Evolutionary conservation across 495 filamentous ascomycete genomes (phyloP), one percentile per base, ranked within the genome.

Genomic region (Talaromyces proteolyticus): DNA sequence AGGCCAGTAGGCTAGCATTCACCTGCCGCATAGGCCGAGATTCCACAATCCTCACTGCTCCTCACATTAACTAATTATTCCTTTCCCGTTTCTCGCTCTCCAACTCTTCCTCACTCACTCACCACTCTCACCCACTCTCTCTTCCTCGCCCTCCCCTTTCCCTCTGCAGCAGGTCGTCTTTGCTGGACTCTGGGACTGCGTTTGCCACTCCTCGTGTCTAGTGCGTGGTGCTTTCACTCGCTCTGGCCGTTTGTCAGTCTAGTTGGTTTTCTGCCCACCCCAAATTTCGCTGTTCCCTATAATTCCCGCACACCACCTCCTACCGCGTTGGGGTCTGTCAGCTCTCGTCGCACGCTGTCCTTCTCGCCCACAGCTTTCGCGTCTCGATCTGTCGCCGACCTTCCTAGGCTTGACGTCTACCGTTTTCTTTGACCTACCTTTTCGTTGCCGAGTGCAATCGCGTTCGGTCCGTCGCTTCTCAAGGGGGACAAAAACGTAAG

Each of bases 41-140:
- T 52, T 58, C 56, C 56, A 55, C 56, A 58, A 49, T 55, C 53
- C 54, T 19, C 17, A 42, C 5, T 8, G 38, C 52, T 48, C 22
- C 34, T 24, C 51, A 57, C 51, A 47, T 58, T 52, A 44, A 52
- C 49, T 52, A 55, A 54, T 55, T 52, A 23, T 55, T 47, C 51
- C 53, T 50, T 24, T 50, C 50, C 52, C 37, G 44, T 40, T 42
- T 24, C 51, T 50, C 47, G 21, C 22, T 44, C 38, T 44, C 49
- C 37, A 41, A 55, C 59, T 53, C 56, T 54, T 62, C 44, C 45
- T 48, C 46, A 50, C 40, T 41, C 51, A 48, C 57, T 40, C 41
- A 37, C 39, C 47, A 46, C 44, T 59, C 62, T 55, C 52, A 53
- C 58, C 49, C 56, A 56, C 49, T 53, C 55, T 42, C 57, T 49